These are phyloP conservation scores for Calocera viscosa DNA, from an alignment of 768 basidiomycete genomes.

Conservation along the genomic window DNA sequence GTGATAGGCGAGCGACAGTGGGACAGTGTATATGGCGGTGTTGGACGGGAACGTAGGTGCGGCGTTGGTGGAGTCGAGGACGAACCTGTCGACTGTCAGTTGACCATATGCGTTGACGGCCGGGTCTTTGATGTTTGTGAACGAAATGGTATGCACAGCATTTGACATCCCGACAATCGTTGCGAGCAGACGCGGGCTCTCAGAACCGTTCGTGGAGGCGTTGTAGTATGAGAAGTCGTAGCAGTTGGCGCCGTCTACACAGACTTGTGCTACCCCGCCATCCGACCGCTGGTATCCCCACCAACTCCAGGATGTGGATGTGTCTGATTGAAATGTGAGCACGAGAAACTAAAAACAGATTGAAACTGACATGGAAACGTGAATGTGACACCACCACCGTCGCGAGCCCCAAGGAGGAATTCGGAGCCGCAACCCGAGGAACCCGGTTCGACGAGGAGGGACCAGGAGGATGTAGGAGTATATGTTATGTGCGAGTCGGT, in stretches of 20 bases:
- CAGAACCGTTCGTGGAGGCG: slow-evolving; percentile 4
- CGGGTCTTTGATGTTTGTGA: slow-evolving; percentile 8
- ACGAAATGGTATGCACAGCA: not conserved
- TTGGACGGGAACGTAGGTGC: slow-evolving; percentile 6
- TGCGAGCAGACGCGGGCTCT: not conserved
- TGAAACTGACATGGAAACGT: slow-evolving; percentile 3
- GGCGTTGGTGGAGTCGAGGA: not conserved
- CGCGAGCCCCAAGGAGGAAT: not conserved
- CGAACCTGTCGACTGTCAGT: slow-evolving; percentile 9
- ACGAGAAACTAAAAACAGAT: not conserved
- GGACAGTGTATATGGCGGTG: not conserved
- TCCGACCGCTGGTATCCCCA: slow-evolving; percentile 10
- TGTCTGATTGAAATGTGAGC: not conserved
- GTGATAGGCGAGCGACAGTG: slow-evolving; percentile 4
- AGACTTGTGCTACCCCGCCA: slow-evolving; percentile 1
- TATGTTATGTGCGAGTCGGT: slow-evolving; percentile 1
- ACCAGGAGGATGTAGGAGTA: not conserved
- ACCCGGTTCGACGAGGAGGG: not conserved
- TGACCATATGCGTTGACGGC: not conserved
- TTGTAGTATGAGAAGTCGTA: slow-evolving; percentile 7
- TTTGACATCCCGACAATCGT: not conserved
- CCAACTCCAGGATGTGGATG: not conserved
- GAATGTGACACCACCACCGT: not conserved
- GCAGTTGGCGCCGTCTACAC: slow-evolving; percentile 1
- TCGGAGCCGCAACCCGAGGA: not conserved